Percentiles rank a stretch among this genome's conserved stretches.
These are phyloP conservation scores for Coniochaeta sp. DNA, from an alignment of 2,329 filamentous ascomycete species.

Conservation along the genomic window DNA sequence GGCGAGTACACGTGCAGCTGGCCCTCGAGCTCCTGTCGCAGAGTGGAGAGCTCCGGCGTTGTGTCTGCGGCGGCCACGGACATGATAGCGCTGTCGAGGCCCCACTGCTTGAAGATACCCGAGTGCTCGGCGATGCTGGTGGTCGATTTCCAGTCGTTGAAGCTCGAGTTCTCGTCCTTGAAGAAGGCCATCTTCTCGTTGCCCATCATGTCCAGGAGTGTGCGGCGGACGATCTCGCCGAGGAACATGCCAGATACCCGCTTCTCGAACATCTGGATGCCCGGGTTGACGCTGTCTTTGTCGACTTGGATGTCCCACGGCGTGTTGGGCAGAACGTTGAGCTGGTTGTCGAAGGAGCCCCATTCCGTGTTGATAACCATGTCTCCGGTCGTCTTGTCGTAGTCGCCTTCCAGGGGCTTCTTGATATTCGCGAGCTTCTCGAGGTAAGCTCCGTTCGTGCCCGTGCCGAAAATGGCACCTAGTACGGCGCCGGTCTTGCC, in stretches of 20 bases:
- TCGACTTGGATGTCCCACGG: constrained; percentile 76
- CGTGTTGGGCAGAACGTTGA: constrained; percentile 81
- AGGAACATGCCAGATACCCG: constrained; percentile 97
- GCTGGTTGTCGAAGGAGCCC: constrained; percentile 94
- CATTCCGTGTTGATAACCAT: constrained; percentile 99
- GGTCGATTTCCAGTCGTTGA: constrained; percentile 62
- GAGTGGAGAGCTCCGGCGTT: constrained; percentile 60
- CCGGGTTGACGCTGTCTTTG: constrained; percentile 75
- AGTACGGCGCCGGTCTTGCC: constrained; percentile 80
- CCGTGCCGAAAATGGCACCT: constrained; percentile 96
- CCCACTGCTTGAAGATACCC: constrained; percentile 72
- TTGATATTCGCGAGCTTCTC: constrained; percentile 83
- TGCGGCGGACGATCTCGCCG: constrained; percentile 81
- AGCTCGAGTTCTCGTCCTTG: constrained; percentile 64
- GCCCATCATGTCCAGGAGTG: constrained; percentile 64
- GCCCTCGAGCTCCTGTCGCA: constrained; percentile 71
- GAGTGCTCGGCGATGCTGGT: constrained; percentile 60
- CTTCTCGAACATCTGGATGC: constrained; percentile 98
- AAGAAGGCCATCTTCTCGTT: constrained; percentile 64
- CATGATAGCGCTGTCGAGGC: constrained; percentile 83
- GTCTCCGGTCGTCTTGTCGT: constrained; percentile 73
- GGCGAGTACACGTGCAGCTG: constrained; percentile 69
- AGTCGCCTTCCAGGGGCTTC: constrained; percentile 64
- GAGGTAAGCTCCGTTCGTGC: constrained; percentile 94
- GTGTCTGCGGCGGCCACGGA: constrained; percentile 79